Evolutionary conservation across 2,329 filamentous ascomycete genomes (phyloP).

Genomic region (Talaromyces sp.): DNA sequence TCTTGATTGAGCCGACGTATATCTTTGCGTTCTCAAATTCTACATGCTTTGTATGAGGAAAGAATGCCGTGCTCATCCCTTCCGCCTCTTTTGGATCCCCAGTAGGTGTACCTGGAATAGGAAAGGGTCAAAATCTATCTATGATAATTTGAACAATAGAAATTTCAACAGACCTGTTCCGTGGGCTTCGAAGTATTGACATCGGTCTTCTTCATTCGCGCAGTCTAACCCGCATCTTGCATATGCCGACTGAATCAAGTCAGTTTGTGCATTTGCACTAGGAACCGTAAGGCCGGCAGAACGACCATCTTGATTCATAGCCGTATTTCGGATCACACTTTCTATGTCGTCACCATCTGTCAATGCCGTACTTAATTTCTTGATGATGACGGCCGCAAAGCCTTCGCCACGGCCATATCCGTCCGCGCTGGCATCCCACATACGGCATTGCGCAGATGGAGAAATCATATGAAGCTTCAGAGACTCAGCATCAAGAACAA

Average conservation of each 20-base stretch:
- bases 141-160: neutral
- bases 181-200: conserved; percentile 47
- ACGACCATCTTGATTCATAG: conserved; percentile 36
- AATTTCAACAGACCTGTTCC: conserved; percentile 35
- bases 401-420: conserved; percentile 55
- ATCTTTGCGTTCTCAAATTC: neutral
- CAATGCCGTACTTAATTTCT: conserved; percentile 49
- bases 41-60: neutral
- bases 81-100: conserved; percentile 31
- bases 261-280: conserved; percentile 35
- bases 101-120: conserved; percentile 22
- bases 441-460: conserved; percentile 51
- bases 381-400: conserved; percentile 50
- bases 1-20: conserved; percentile 32
- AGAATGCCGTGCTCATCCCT: conserved; percentile 27
- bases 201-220: conserved; percentile 24
- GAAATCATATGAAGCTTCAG: conserved; percentile 46
- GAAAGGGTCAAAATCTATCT: neutral
- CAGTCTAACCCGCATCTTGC: conserved; percentile 36
- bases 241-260: conserved; percentile 41
- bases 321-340: conserved; percentile 34
- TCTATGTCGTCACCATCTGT: conserved; percentile 46
- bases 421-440: conserved; percentile 46
- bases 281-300: conserved; percentile 38
- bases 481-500: neutral